Evolutionary conservation across 1,139 yeast species (phyloP).

Genomic region (Diutina sp.): DNA sequence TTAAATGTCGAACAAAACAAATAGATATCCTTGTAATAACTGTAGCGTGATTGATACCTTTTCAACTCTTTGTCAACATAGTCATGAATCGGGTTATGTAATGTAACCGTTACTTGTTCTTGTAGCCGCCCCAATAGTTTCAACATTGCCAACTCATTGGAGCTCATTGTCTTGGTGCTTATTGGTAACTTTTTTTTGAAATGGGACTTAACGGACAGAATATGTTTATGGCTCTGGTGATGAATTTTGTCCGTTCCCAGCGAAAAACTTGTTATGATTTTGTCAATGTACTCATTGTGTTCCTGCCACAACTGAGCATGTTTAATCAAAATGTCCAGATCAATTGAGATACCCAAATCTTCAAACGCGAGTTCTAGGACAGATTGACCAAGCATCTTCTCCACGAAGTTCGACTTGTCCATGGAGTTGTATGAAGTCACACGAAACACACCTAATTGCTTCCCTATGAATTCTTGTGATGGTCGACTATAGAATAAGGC

Average conservation of each 20-base stretch:
- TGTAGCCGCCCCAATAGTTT: constrained; percentile 37
- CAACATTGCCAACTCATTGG: constrained; percentile 32
- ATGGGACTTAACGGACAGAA: background rate
- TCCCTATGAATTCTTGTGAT: constrained; percentile 32
- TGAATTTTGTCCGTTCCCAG: background rate
- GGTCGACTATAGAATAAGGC: constrained; percentile 30
- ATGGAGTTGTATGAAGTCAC: background rate
- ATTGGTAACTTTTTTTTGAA: background rate
- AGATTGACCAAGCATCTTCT: background rate
- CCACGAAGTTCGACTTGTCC: background rate
- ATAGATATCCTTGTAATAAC: background rate
- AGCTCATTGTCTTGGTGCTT: constrained; percentile 18
- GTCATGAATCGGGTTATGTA: constrained; percentile 64
- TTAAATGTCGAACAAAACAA: background rate
- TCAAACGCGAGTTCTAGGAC: constrained; percentile 1
- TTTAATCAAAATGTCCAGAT: background rate
- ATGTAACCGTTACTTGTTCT: constrained; percentile 31
- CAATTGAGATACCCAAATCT: background rate
- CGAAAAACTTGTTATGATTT: background rate
- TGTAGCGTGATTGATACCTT: background rate
- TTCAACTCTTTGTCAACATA: constrained; percentile 50
- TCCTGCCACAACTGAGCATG: constrained; percentile 2
- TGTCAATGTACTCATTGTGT: background rate
- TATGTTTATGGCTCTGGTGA: background rate
- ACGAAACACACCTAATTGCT: constrained; percentile 27